Base-by-base conservation (phyloP, 2,329 filamentous ascomycete species). In the Stachybotrys echinatus region DNA sequence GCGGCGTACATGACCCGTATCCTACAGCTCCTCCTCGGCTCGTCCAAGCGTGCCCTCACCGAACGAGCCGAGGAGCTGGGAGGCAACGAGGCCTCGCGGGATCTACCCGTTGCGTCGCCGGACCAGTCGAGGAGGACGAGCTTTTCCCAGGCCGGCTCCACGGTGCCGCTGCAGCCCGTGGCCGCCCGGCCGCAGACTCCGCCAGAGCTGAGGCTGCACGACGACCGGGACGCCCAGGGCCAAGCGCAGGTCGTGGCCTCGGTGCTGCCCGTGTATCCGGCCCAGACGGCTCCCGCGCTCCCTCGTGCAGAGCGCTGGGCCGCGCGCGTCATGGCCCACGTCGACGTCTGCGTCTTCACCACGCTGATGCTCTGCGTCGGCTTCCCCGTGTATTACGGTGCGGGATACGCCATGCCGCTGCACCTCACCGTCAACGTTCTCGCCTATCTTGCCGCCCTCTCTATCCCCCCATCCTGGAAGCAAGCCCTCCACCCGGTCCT, bases 401-500 rank as follows among this genome's bases (percentile, higher is more conserved):
- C 66, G 0, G 73, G 72, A 17, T 84, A 84, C 60, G 73, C 71
- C 17, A 75, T 77, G 74, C 73, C 74, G 1, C 55, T 72, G 14
- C 74, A 77, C 23, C 62, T 75, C 0, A 57, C 62, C 27, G 54
- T 82, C 55, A 80, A 74, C 50, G 57, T 81, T 6, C 68, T 84
- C 3, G 63, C 73, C 43, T 84, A 79, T 65, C 73, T 78, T 48
- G 62, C 65, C 6, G 76, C 79, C 17, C 61, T 76, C 46, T 66
- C 73, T 0, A 61, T 83, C 10, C 76, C 81, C 0, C 59, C 69
- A 0, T 62, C 55, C 2, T 82, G 75, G 71, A 67, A 69, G 19
- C 72, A 74, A 40, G 75, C 79, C 55, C 66, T 84, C 3, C 81
- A 85, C 59, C 80, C 81, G 0, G 79, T 84, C 1, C 66, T 84